phyloP scores from a whole-genome alignment of 106 monocot species.

The Allium cepa region DNA sequence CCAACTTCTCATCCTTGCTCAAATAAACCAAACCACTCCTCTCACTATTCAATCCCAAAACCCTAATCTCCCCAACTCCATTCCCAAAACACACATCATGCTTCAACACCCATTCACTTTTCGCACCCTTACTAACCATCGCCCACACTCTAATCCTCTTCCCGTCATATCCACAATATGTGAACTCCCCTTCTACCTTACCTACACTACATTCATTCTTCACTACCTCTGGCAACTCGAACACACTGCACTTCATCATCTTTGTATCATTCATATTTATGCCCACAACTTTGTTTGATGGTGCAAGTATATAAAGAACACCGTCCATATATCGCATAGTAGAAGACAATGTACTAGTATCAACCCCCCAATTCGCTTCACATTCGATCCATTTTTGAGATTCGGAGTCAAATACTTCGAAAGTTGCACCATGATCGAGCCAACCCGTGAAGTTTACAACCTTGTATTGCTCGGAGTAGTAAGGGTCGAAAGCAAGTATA shows the following conservation, averaged over 20 bases:
- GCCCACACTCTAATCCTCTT: constrained; percentile 33
- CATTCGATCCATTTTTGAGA: constrained; percentile 21
- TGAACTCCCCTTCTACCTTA: constrained; percentile 19
- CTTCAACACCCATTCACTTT: constrained; percentile 33
- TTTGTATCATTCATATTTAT: constrained; percentile 19
- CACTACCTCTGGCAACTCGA: constrained; percentile 33
- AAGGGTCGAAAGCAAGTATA: constrained; percentile 39
- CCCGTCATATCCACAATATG: constrained; percentile 26
- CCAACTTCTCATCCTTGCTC: constrained; percentile 19
- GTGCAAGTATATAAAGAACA: constrained; percentile 37
- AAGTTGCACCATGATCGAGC: constrained; percentile 16
- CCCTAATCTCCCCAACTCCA: neutral
- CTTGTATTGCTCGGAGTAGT: constrained; percentile 22
- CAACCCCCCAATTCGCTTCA: constrained; percentile 21
- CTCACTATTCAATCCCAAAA: constrained; percentile 41
- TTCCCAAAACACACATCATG: constrained; percentile 2
- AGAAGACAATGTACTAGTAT: constrained; percentile 35
- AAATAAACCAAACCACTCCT: constrained; percentile 31
- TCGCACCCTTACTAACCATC: neutral
- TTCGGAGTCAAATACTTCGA: constrained; percentile 38
- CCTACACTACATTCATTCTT: constrained; percentile 23
- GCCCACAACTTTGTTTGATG: constrained; percentile 18
- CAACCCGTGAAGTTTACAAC: constrained; percentile 44
- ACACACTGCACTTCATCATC: constrained; percentile 6
- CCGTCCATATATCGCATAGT: constrained; percentile 35